These are phyloP conservation scores for Stephanodiscus triporus DNA, from an alignment of 108 stramenopile species.

Conservation along the genomic window DNA sequence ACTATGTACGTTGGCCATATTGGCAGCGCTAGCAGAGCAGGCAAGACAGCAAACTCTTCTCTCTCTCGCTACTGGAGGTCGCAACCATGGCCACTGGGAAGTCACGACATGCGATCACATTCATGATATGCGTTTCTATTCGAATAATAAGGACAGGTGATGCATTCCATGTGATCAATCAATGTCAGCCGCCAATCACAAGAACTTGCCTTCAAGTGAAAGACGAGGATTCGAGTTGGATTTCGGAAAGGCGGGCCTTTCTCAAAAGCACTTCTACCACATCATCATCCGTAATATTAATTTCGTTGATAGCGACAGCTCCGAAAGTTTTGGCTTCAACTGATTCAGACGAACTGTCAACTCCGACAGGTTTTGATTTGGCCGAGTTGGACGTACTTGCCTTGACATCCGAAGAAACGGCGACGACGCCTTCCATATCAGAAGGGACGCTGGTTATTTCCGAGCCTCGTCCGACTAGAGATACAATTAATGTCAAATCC, in stretches of 20 bases:
- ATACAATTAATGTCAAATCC: not conserved
- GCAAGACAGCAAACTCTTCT: no score
- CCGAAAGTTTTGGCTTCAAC: constrained; percentile 1
- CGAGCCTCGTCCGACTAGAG: constrained; percentile 30
- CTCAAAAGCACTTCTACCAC: not conserved
- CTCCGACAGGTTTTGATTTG: not conserved
- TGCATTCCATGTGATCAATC: not conserved
- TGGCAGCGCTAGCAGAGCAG: no score
- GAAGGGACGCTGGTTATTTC: constrained; percentile 35
- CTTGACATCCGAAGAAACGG: not conserved
- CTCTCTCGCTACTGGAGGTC: no score
- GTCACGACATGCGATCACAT: not conserved
- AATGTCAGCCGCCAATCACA: not conserved
- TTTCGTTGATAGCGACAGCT: constrained; percentile 16
- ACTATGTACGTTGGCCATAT: no score
- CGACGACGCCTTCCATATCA: constrained; percentile 34
- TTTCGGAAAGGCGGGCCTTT: constrained; percentile 14
- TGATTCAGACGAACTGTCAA: not conserved
- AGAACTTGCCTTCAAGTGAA: not conserved
- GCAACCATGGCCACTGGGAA: not conserved
- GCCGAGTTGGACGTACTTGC: not conserved
- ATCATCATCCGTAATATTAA: constrained; percentile 14
- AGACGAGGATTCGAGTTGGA: not conserved
- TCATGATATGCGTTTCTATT: not conserved
- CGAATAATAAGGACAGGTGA: not conserved